Evolutionary conservation across 2,329 filamentous ascomycete species (phyloP), one percentile per base, ranked within the genome.

Genomic region (Cladosporium sp.): DNA sequence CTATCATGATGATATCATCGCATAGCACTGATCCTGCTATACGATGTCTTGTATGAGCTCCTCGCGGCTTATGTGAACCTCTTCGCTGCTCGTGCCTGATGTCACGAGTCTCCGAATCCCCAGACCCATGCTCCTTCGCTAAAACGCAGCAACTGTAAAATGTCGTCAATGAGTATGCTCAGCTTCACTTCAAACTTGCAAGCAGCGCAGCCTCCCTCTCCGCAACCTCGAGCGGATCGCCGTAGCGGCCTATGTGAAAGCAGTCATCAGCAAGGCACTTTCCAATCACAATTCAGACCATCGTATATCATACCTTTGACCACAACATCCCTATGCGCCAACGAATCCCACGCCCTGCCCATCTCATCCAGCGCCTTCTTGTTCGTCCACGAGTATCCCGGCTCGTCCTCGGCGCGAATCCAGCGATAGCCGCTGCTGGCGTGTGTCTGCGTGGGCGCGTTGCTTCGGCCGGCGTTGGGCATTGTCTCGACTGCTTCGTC

Each of bases 321-420:
- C 67, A 71, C 71, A 3, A 41, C 49, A 24, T 85, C 81, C 70
- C 79, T 80, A 73, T 88, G 84, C 59, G 85, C 72, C 57, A 88
- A 70, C 68, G 71, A 72, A 32, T 83, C 81, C 79, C 80, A 79
- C 21, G 82, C 83, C 30, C 83, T 78, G 52, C 81, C 77, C 69
- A 80, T 83, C 64, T 88, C 86, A 67, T 88, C 86, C 68, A 82
- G 75, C 5, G 84, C 83, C 71, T 86, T 87, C 74, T 84, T 85
- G 68, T 80, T 86, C 70, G 80, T 80, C 85, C 85, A 88, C 10
- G 78, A 77, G 55, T 81, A 82, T 2, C 85, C 82, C 8, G 84
- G 83, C 67, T 79, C 76, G 41, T 82, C 78, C 61, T 79, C 78
- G 66, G 71, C 71, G 69, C 72, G 74, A 32, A 62, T 70, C 74